These are phyloP conservation scores for Colletotrichum tropicicola DNA, from an alignment of 2,329 filamentous ascomycete genomes.

Conservation along the genomic window DNA sequence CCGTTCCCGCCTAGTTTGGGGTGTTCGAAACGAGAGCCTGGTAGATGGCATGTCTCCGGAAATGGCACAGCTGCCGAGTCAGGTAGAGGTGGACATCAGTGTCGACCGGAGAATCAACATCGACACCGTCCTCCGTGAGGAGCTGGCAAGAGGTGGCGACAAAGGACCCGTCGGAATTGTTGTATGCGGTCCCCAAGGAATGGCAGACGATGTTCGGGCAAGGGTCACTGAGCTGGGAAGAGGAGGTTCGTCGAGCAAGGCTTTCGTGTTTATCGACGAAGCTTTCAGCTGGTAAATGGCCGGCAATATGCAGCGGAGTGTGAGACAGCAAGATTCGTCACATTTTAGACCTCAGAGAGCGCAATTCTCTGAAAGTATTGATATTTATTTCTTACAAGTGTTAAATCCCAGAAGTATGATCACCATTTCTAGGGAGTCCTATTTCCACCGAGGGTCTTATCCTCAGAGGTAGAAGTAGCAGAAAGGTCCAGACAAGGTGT, in stretches of 20 bases:
- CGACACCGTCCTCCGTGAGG: conserved; percentile 29
- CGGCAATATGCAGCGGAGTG: no score
- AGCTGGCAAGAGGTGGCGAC: conserved; percentile 7
- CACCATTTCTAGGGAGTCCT: no score
- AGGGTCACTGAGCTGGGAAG: conserved; percentile 32
- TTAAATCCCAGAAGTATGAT: no score
- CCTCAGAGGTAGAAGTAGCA: conserved; percentile 41
- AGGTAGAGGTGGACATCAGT: conserved; percentile 32
- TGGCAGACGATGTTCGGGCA: conserved; percentile 40
- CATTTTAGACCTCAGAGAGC: no score
- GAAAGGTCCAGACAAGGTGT: conserved; percentile 36
- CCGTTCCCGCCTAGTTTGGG: conserved; percentile 36
- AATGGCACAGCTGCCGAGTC: conserved; percentile 26
- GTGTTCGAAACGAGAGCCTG: conserved; percentile 32
- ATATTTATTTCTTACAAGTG: no score
- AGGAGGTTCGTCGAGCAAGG: conserved; percentile 26
- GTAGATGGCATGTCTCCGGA: conserved; percentile 27
- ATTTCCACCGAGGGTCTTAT: no score
- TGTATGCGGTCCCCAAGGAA: conserved; percentile 39
- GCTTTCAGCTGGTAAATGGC: conserved; percentile 39
- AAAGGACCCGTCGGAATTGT: conserved; percentile 36
- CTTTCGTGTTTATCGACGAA: conserved; percentile 37
- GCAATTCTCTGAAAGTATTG: no score
- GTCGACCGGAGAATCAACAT: conserved; percentile 36
- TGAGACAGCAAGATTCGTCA: no score